A percentile compares a stretch with the other conserved stretches of the same genome.
Conservation (phyloP, 202 grass and related monocot genomes). For the Schoenoplectus triqueter region DNA sequence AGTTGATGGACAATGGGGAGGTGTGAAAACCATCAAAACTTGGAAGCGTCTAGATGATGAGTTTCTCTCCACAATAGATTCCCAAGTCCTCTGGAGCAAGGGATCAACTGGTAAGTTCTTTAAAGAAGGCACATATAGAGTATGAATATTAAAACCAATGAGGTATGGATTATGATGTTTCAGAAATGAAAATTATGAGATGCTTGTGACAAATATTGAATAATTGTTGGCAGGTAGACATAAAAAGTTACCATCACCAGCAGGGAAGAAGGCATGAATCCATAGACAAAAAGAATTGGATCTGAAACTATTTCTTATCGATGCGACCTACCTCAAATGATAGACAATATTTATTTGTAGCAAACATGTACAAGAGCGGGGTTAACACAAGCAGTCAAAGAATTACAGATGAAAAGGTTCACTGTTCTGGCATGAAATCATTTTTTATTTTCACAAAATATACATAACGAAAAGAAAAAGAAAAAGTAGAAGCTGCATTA, state of each 20-base stretch:
- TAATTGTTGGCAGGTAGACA: constrained; percentile 54
- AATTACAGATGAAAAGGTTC: not conserved
- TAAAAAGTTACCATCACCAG: constrained; percentile 45
- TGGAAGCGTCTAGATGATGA: constrained; percentile 95
- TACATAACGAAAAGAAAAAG: not conserved
- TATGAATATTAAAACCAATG: too few species aligned
- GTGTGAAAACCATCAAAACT: constrained; percentile 88
- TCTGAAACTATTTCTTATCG: too few species aligned
- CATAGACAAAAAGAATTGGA: too few species aligned
- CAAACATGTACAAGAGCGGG: constrained; percentile 24
- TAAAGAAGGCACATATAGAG: too few species aligned
- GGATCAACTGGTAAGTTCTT: not conserved
- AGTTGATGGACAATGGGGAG: constrained; percentile 57
- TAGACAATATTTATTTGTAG: constrained; percentile 17
- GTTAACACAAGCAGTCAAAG: not conserved
- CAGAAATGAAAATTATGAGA: not conserved
- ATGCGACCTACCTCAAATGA: not conserved
- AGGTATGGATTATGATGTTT: not conserved
- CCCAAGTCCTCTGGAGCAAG: constrained; percentile 80
- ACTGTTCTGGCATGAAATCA: constrained; percentile 19
- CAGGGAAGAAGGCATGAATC: constrained; percentile 8
- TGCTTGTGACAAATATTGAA: constrained; percentile 22
- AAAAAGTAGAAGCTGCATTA: not conserved
- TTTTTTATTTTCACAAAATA: constrained; percentile 19
- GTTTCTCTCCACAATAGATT: constrained; percentile 66